These are phyloP conservation scores for Cubamyces sp. DNA, from an alignment of 768 basidiomycete species.

Conservation along the genomic window DNA sequence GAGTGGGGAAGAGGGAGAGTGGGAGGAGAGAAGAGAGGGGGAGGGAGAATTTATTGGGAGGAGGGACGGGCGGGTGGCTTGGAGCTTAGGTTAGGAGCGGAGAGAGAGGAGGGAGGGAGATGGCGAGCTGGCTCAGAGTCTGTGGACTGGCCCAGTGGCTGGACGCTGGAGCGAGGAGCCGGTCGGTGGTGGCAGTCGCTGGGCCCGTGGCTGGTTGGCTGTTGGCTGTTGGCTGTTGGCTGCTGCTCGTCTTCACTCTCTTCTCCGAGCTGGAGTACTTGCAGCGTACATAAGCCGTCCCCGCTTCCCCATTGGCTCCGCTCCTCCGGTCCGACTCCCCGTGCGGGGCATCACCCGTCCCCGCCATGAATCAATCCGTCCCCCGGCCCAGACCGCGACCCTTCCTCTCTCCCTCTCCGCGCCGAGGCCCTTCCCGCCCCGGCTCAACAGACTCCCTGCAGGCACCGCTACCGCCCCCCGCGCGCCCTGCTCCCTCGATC, in stretches of 20 bases:
- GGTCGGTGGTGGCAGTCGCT: too few species aligned
- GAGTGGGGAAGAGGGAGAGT: constrained; percentile 24
- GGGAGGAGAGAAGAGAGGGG: constrained; percentile 23
- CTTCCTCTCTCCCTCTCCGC: not conserved
- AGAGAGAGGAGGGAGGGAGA: not conserved
- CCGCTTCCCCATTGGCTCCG: constrained; percentile 6
- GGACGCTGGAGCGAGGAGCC: too few species aligned
- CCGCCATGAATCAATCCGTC: not conserved
- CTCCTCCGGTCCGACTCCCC: constrained; percentile 12
- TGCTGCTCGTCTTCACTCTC: too few species aligned
- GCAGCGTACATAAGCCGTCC: not conserved
- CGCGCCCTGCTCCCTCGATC: not conserved
- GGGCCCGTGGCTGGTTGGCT: too few species aligned
- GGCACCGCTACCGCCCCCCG: not conserved
- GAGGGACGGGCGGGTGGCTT: constrained; percentile 7
- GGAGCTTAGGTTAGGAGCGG: not conserved
- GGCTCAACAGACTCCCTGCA: not conserved
- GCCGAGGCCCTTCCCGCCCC: constrained; percentile 14
- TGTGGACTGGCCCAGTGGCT: not conserved
- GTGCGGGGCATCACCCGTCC: constrained; percentile 19
- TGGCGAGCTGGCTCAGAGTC: constrained; percentile 1
- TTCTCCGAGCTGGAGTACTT: too few species aligned
- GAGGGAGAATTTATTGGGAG: constrained; percentile 23
- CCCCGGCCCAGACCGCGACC: not conserved
- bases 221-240: too few species aligned